A percentile compares a stretch with the other conserved stretches of the same genome.
These are phyloP conservation scores for Tillandsia leiboldiana DNA, from an alignment of 176 grass and related monocot species.

Conservation along the genomic window DNA sequence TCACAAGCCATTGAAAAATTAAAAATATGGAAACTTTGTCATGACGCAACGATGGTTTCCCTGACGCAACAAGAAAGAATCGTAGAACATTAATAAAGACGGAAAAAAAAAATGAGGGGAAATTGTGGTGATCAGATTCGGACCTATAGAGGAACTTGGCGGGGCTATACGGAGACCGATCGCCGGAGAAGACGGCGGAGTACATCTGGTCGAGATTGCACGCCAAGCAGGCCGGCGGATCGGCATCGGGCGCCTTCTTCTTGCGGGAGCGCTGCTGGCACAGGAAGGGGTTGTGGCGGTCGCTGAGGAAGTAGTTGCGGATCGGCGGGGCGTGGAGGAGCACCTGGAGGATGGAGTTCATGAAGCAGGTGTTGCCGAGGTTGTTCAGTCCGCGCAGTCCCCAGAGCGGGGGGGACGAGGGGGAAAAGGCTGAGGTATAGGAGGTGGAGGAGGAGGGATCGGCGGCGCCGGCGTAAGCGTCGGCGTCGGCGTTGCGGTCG, in stretches of 20 bases:
- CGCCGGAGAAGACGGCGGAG: slow-evolving; percentile 74
- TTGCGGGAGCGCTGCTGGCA: slow-evolving; percentile 56
- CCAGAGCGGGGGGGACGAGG: slow-evolving; percentile 18
- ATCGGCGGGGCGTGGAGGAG: slow-evolving; percentile 82
- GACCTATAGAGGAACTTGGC: slow-evolving; percentile 90
- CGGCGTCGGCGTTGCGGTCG: not conserved
- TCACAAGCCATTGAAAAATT: not conserved
- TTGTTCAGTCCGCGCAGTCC: slow-evolving; percentile 86
- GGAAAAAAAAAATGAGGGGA: no score
- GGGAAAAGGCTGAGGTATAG: not conserved
- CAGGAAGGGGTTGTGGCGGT: slow-evolving; percentile 73
- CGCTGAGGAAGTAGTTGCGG: slow-evolving; percentile 79
- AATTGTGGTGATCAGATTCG: slow-evolving; percentile 16
- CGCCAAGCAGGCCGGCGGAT: slow-evolving; percentile 42
- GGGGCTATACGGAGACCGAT: slow-evolving; percentile 67
- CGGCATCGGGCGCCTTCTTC: slow-evolving; percentile 31
- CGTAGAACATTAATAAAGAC: no score
- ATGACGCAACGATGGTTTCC: not conserved
- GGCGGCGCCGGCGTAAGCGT: slow-evolving; percentile 18
- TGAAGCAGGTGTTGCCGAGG: slow-evolving; percentile 92
- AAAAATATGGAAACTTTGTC: not conserved
- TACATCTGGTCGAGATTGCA: slow-evolving; percentile 95
- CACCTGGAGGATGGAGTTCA: slow-evolving; percentile 95
- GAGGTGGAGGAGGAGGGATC: slow-evolving; percentile 39
- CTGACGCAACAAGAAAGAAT: no score